phyloP scores from a whole-genome alignment of 1,139 yeast genomes.

The Yamadazyma trypodendri region DNA sequence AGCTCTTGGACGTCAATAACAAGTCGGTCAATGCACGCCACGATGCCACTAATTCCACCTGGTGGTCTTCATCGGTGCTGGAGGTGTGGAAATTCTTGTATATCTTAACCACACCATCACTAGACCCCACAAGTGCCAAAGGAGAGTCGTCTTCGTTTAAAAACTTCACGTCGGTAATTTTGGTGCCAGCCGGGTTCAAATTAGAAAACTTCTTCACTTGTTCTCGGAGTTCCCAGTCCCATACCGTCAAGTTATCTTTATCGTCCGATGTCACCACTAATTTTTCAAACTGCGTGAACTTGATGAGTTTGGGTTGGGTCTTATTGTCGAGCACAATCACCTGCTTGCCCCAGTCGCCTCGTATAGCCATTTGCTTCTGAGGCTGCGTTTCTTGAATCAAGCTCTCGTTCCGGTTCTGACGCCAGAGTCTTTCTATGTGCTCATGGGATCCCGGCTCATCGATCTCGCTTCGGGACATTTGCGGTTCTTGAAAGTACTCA shows the following conservation, averaged over 20 bases:
- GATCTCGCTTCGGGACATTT: conserved; percentile 79
- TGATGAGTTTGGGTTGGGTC: conserved; percentile 74
- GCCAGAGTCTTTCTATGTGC: conserved; percentile 81
- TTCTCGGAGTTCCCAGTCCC: conserved; percentile 77
- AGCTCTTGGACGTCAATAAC: conserved; percentile 73
- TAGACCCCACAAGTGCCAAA: conserved; percentile 79
- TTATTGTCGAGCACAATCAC: conserved; percentile 65
- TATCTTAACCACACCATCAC: conserved; percentile 88
- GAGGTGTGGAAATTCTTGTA: conserved; percentile 72
- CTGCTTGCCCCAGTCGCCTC: conserved; percentile 82
- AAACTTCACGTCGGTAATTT: conserved; percentile 81
- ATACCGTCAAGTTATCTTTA: conserved; percentile 77
- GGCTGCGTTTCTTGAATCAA: conserved; percentile 88
- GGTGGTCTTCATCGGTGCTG: conserved; percentile 21
- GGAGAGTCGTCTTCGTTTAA: conserved; percentile 92
- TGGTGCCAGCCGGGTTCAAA: conserved; percentile 83
- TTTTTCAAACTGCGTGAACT: conserved; percentile 89
- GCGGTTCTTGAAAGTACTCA: conserved; percentile 96
- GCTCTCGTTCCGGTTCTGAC: conserved; percentile 82
- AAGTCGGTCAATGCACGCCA: conserved; percentile 95
- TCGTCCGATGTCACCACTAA: conserved; percentile 81
- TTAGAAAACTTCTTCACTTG: conserved; percentile 73
- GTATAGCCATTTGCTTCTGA: conserved; percentile 78
- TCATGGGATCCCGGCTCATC: conserved; percentile 95
- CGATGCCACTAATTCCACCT: conserved; percentile 69